These are phyloP conservation scores for Aspergillus sp. DNA, from an alignment of 2,329 filamentous ascomycete species.

Conservation along the genomic window DNA sequence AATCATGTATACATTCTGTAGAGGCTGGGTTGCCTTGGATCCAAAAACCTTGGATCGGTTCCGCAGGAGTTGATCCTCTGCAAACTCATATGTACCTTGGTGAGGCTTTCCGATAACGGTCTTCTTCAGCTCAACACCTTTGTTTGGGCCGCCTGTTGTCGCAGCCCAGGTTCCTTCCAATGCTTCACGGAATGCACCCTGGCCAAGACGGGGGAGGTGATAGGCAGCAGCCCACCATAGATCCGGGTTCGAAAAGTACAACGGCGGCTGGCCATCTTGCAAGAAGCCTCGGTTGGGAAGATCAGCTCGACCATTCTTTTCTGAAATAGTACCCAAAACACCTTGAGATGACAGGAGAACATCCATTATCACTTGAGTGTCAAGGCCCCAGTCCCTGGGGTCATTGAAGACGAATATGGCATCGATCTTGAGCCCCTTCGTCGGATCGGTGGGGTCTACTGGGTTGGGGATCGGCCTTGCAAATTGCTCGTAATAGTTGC, in stretches of 20 bases:
- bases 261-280: conserved; percentile 69
- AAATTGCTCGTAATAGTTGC: conserved; percentile 55
- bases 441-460: conserved; percentile 35
- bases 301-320: conserved; percentile 60
- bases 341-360: conserved; percentile 74
- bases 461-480: conserved; percentile 31
- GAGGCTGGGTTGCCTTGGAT: conserved; percentile 33
- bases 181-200: conserved; percentile 83
- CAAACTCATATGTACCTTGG: conserved; percentile 72
- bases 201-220: conserved; percentile 79
- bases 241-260: conserved; percentile 90
- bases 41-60: conserved; percentile 52
- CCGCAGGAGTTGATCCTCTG: conserved; percentile 65
- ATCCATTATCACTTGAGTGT: conserved; percentile 79
- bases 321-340: conserved; percentile 72
- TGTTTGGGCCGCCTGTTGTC: conserved; percentile 55
- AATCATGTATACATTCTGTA: conserved; percentile 85
- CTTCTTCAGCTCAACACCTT: conserved; percentile 55
- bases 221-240: conserved; percentile 84
- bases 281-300: conserved; percentile 76
- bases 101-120: conserved; percentile 80
- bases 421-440: conserved; percentile 67
- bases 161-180: conserved; percentile 74
- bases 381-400: conserved; percentile 90
- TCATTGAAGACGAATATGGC: conserved; percentile 94